Evolutionary conservation across 208 protist genomes (phyloP).

Genomic region (Acanthamoeba royreba): DNA sequence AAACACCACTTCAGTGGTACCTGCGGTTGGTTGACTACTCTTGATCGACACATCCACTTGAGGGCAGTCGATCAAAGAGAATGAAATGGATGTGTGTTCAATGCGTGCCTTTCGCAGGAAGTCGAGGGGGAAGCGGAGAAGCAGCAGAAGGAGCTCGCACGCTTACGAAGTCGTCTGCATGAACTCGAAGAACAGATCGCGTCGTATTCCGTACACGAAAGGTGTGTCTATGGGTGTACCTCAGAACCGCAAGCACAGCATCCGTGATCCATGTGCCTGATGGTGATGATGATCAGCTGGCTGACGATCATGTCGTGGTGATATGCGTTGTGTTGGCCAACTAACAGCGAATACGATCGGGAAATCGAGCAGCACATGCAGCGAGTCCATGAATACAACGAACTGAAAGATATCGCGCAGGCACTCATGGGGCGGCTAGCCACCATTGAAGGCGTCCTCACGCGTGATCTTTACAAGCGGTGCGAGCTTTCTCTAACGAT

Average conservation of each 20-base stretch:
- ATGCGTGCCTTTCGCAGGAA: too few species aligned
- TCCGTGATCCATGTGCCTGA: background rate
- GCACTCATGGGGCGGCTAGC: slow-evolving; percentile 5
- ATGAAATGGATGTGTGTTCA: too few species aligned
- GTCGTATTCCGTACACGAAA: background rate
- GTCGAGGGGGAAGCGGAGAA: too few species aligned
- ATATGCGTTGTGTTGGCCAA: too few species aligned
- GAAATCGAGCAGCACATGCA: background rate
- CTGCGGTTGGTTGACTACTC: too few species aligned
- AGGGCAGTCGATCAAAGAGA: too few species aligned
- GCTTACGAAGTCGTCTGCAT: background rate
- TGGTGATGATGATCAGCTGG: background rate
- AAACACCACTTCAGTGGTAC: too few species aligned
- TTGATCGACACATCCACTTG: too few species aligned
- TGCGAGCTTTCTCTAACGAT: background rate
- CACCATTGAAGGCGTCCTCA: background rate
- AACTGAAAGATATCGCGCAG: slow-evolving; percentile 29
- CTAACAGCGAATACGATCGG: background rate
- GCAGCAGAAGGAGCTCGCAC: background rate
- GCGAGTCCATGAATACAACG: slow-evolving; percentile 2
- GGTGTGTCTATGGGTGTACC: background rate
- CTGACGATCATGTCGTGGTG: background rate
- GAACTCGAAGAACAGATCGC: background rate
- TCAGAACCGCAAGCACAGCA: background rate
- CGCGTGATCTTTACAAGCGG: slow-evolving; percentile 12